Evolutionary conservation across 2,329 filamentous ascomycete species (phyloP).

Genomic region (Thermothelomyces thermophilus): DNA sequence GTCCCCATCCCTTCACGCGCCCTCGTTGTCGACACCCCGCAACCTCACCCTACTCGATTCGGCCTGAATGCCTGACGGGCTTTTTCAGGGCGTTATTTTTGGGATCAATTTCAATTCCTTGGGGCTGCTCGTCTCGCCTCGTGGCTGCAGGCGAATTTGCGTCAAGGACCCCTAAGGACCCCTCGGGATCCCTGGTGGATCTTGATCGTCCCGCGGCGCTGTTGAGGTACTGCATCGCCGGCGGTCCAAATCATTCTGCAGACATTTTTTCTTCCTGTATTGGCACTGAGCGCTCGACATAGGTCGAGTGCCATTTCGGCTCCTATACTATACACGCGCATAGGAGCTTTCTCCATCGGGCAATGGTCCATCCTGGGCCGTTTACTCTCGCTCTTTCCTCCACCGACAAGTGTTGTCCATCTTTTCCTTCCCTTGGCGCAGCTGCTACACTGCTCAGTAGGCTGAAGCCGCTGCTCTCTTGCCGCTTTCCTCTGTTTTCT

Average conservation of each 20-base stretch:
- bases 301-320: neutral
- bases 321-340: slow-evolving; percentile 14
- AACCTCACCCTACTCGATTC: neutral
- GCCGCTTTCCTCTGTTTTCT: slow-evolving; percentile 9
- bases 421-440: slow-evolving; percentile 3
- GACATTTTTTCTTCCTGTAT: neutral
- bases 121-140: too few species aligned
- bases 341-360: slow-evolving; percentile 10
- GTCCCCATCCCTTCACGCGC: too few species aligned
- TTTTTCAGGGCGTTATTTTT: neutral
- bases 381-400: slow-evolving; percentile 10
- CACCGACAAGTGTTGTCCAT: slow-evolving; percentile 25
- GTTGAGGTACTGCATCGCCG: slow-evolving; percentile 1
- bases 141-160: too few species aligned
- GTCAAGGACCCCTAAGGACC: too few species aligned
- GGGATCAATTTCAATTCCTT: too few species aligned
- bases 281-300: neutral
- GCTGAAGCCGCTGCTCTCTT: slow-evolving; percentile 4
- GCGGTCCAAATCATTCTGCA: neutral
- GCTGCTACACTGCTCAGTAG: slow-evolving; percentile 4
- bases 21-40: too few species aligned
- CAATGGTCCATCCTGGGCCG: slow-evolving; percentile 14
- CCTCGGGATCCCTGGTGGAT: too few species aligned
- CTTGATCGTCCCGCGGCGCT: neutral
- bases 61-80: neutral